phyloP scores from a whole-genome alignment of 495 filamentous ascomycete species.

The Symbiotaphrina buchneri region DNA sequence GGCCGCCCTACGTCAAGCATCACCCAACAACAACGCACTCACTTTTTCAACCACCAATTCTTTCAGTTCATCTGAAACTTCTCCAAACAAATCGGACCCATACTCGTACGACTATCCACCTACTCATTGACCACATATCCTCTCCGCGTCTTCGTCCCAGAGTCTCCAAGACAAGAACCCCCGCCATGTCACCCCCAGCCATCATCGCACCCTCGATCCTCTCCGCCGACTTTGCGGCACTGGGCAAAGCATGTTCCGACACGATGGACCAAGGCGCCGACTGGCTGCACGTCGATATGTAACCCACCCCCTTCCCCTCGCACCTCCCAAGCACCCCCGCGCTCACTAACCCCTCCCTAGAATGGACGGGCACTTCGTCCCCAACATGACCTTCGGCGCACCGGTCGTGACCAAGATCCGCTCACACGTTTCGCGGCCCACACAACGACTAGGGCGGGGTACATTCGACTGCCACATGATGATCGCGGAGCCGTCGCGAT shows the following conservation, averaged over 20 bases:
- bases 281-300: conserved; percentile 49
- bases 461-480: conserved; percentile 99
- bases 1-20: no score
- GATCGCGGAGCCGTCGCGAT: conserved; percentile 97
- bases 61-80: no score
- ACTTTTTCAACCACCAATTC: no score
- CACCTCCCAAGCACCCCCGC: conserved; percentile 1
- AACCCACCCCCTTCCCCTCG: neutral
- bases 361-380: conserved; percentile 97
- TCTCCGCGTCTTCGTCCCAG: no score
- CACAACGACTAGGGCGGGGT: conserved; percentile 38
- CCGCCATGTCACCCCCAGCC: conserved; percentile 66
- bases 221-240: conserved; percentile 77
- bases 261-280: conserved; percentile 70
- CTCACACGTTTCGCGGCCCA: conserved; percentile 46
- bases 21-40: no score
- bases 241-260: conserved; percentile 61
- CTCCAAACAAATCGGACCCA: no score
- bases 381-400: conserved; percentile 90
- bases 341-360: conserved; percentile 25
- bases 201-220: conserved; percentile 96
- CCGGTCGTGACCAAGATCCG: conserved; percentile 90
- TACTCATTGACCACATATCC: no score
- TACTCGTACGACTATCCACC: no score
- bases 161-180: no score